Percentiles rank a stretch among this genome's conserved stretches.
These are phyloP conservation scores for Emmonsia crescens DNA, from an alignment of 2,329 filamentous ascomycete species.

Conservation along the genomic window DNA sequence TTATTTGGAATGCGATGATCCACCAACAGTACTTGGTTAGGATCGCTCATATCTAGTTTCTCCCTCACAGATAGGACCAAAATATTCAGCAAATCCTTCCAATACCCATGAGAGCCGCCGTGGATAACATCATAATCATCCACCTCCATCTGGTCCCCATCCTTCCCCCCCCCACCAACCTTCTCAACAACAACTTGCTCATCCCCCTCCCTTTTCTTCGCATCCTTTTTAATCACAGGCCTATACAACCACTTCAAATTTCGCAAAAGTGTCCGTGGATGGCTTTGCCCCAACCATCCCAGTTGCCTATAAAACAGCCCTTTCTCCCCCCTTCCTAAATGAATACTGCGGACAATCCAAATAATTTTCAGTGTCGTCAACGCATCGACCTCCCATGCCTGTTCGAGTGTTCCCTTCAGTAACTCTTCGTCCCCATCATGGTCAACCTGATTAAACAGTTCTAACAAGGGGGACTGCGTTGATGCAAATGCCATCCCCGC, in stretches of 20 bases:
- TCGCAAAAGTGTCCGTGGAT: conserved; percentile 43
- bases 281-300: conserved; percentile 46
- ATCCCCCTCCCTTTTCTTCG: conserved; percentile 27
- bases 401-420: conserved; percentile 35
- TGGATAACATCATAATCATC: conserved; percentile 37
- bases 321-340: conserved; percentile 45
- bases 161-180: conserved; percentile 15
- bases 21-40: conserved; percentile 33
- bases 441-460: conserved; percentile 38
- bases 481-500: conserved; percentile 25
- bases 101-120: conserved; percentile 49
- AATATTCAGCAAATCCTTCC: conserved; percentile 52
- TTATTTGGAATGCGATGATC: neutral
- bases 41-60: conserved; percentile 36
- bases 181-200: conserved; percentile 27
- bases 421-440: conserved; percentile 24
- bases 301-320: conserved; percentile 42
- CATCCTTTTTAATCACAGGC: conserved; percentile 47
- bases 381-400: conserved; percentile 42
- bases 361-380: conserved; percentile 47
- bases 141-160: conserved; percentile 17
- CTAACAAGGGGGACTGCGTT: conserved; percentile 38
- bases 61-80: conserved; percentile 42
- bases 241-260: conserved; percentile 48
- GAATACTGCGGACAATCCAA: conserved; percentile 51